phyloP scores from a whole-genome alignment of 495 filamentous ascomycete genomes.

The Annulohypoxylon maeteangense region DNA sequence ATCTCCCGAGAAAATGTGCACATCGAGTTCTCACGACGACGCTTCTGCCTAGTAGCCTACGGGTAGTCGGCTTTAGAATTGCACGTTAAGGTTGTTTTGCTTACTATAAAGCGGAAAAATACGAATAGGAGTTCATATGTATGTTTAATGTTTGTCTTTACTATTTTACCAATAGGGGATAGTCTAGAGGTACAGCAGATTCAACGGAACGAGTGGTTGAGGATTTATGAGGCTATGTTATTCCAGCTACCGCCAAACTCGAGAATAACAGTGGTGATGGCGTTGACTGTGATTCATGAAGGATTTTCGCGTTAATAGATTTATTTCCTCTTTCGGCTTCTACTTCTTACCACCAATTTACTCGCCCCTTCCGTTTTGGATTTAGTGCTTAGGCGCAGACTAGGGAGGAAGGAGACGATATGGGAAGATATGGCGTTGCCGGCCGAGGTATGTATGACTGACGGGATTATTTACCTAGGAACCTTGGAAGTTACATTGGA shows the following conservation, averaged over 20 bases:
- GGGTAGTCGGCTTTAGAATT: not conserved
- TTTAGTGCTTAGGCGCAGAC: not conserved
- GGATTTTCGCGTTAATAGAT: not conserved
- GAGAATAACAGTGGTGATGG: not conserved
- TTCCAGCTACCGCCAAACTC: not conserved
- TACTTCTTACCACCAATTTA: not conserved
- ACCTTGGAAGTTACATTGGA: not conserved
- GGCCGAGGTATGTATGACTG: not conserved
- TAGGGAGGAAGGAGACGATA: not conserved
- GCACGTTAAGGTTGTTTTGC: not conserved
- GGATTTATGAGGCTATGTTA: not conserved
- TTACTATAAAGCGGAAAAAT: not conserved
- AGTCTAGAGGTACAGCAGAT: not conserved
- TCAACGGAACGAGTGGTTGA: not conserved
- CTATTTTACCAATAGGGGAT: not conserved
- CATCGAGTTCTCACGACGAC: not conserved
- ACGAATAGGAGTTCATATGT: not conserved
- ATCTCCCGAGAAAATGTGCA: not conserved
- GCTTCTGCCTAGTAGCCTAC: not conserved
- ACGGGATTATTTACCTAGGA: not conserved
- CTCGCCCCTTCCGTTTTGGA: not conserved
- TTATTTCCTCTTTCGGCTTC: not conserved
- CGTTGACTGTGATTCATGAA: not conserved
- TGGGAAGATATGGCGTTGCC: not conserved
- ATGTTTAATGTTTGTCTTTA: not conserved